These are phyloP conservation scores for Phytopythium montanum DNA, from an alignment of 352 stramenopile species.

Conservation along the genomic window DNA sequence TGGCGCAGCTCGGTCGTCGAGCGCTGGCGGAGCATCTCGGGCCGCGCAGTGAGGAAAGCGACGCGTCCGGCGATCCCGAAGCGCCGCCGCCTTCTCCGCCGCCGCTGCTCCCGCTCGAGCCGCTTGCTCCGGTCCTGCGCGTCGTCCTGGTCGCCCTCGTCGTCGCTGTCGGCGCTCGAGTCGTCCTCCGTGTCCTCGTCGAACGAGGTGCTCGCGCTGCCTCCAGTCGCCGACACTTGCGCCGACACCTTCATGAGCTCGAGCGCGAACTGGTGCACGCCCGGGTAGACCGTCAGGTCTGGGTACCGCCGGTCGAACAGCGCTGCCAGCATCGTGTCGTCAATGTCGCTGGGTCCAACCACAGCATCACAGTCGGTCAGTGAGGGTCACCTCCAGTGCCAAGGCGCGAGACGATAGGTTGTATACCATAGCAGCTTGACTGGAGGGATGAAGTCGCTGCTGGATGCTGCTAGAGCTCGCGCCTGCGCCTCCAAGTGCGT, in stretches of 20 bases:
- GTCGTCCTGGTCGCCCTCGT: constrained; percentile 16
- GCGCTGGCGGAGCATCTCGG: constrained; percentile 61
- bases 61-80: constrained; percentile 34
- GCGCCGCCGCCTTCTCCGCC: not conserved
- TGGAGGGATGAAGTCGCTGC: constrained; percentile 37
- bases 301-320: constrained; percentile 81
- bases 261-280: constrained; percentile 79
- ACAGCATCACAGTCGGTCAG: constrained; percentile 3
- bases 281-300: constrained; percentile 77
- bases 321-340: constrained; percentile 74
- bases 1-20: constrained; percentile 58
- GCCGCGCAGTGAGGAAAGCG: constrained; percentile 72
- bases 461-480: constrained; percentile 16
- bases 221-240: constrained; percentile 8
- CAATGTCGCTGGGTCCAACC: constrained; percentile 58
- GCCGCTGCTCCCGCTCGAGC: constrained; percentile 1
- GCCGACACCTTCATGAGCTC: constrained; percentile 51
- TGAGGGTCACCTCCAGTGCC: not conserved
- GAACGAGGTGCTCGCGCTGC: not conserved
- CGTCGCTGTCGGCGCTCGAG: constrained; percentile 20
- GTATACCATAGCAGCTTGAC: constrained; percentile 70
- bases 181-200: constrained; percentile 17
- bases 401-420: not conserved
- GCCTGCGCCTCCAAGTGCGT: constrained; percentile 64
- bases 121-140: constrained; percentile 1